Evolutionary conservation across 371 early-diverging fungal species (phyloP).

Genomic region (Mucor saturninus): DNA sequence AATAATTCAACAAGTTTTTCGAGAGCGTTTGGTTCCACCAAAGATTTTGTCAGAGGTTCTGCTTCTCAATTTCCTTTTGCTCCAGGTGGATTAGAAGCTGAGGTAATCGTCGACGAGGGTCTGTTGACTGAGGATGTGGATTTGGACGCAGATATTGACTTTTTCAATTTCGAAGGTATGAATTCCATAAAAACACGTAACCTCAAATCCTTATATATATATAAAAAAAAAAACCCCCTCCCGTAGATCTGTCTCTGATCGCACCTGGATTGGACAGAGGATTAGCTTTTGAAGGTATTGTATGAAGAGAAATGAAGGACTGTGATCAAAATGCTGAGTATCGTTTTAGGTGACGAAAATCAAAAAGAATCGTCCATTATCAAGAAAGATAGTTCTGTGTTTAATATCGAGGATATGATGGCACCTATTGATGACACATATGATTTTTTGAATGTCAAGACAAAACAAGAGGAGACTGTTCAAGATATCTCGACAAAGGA

Average conservation of each 20-base stretch:
- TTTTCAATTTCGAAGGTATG: slow-evolving; percentile 39
- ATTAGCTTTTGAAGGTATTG: slow-evolving; percentile 44
- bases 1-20: slow-evolving; percentile 79
- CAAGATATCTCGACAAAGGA: neutral
- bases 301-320: neutral
- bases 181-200: neutral
- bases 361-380: slow-evolving; percentile 4
- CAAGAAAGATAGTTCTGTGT: slow-evolving; percentile 32
- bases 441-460: slow-evolving; percentile 48
- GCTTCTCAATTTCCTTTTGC: slow-evolving; percentile 80
- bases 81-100: slow-evolving; percentile 71
- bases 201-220: neutral
- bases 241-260: slow-evolving; percentile 27
- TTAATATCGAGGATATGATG: slow-evolving; percentile 64
- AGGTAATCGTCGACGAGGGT: slow-evolving; percentile 34
- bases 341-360: slow-evolving; percentile 5
- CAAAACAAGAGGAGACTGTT: slow-evolving; percentile 22
- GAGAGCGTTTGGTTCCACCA: slow-evolving; percentile 64
- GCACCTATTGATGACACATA: slow-evolving; percentile 50
- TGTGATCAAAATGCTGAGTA: neutral
- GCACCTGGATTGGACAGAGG: slow-evolving; percentile 77
- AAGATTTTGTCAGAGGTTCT: slow-evolving; percentile 77
- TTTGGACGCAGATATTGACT: slow-evolving; percentile 36
- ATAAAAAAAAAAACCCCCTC: neutral
- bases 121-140: slow-evolving; percentile 36